A percentile compares a stretch with the other conserved stretches of the same genome.
These are phyloP conservation scores for Nothophaeocryptopus gaeumannii DNA, from an alignment of 2,329 filamentous ascomycete species.

Conservation along the genomic window DNA sequence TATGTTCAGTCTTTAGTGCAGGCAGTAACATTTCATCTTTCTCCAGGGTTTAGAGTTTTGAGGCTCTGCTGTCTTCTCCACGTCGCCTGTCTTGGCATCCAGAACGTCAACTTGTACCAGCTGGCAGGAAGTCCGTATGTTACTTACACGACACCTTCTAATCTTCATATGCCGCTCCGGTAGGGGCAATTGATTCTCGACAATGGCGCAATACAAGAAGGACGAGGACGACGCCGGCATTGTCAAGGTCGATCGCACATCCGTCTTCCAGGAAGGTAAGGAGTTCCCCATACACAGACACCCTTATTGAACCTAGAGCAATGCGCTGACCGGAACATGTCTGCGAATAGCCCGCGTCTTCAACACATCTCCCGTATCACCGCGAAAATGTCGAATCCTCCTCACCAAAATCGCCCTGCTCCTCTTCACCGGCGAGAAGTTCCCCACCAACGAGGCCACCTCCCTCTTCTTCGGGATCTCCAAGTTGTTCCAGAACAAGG, in stretches of 20 bases:
- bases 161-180: constrained; percentile 21
- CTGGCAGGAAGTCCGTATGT: constrained; percentile 1
- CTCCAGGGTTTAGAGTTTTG: background rate
- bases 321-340: constrained; percentile 15
- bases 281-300: constrained; percentile 20
- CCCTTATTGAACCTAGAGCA: constrained; percentile 5
- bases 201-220: constrained; percentile 97
- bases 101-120: constrained; percentile 1
- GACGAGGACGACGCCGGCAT: constrained; percentile 95
- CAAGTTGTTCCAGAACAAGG: constrained; percentile 99
- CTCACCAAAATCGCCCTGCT: constrained; percentile 96
- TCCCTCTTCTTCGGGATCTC: constrained; percentile 98
- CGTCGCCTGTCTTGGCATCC: constrained; percentile 1
- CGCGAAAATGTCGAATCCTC: constrained; percentile 93
- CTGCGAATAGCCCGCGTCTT: constrained; percentile 76
- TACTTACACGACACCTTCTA: too few species aligned
- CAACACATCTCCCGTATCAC: constrained; percentile 95
- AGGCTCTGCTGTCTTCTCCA: constrained; percentile 3
- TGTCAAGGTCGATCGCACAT: constrained; percentile 95
- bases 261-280: constrained; percentile 97
- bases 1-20: background rate
- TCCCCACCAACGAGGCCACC: constrained; percentile 95
- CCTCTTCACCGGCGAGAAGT: constrained; percentile 93
- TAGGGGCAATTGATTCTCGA: constrained; percentile 15
- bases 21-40: background rate